Conservation (phyloP, 2,329 filamentous ascomycete species). For the Venturiaceae sp. region DNA sequence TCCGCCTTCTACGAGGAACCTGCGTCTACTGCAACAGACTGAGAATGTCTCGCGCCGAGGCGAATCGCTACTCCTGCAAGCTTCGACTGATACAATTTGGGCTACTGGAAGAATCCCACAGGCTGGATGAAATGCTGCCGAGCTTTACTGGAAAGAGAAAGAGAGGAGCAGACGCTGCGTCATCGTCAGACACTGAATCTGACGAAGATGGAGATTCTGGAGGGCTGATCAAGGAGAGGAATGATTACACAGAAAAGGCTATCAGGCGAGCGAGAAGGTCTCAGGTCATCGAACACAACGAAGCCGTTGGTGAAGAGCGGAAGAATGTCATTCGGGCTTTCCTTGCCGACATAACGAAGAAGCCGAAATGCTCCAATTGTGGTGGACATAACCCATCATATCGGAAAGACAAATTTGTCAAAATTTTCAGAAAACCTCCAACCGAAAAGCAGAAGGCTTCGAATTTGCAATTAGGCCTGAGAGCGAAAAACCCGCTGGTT, state of each 20-base stretch:
- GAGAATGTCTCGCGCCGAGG: conserved; percentile 63
- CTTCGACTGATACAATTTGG: conserved; percentile 79
- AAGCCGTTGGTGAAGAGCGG: conserved; percentile 69
- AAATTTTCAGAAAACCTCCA: conserved; percentile 82
- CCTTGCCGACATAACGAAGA: conserved; percentile 59
- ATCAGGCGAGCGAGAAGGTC: conserved; percentile 50
- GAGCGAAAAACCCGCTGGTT: conserved; percentile 60
- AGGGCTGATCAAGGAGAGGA: conserved; percentile 44
- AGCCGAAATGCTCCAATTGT: conserved; percentile 60
- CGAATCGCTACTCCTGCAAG: conserved; percentile 76
- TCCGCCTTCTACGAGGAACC: conserved; percentile 74
- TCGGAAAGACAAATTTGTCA: conserved; percentile 83
- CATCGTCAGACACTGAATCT: conserved; percentile 16
- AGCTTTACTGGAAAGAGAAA: conserved; percentile 29
- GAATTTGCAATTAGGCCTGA: conserved; percentile 63
- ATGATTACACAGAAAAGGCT: conserved; percentile 61
- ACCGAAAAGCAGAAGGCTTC: conserved; percentile 63
- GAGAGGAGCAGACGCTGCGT: conserved; percentile 3
- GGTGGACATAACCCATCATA: conserved; percentile 69
- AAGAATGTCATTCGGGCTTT: conserved; percentile 73
- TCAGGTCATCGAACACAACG: conserved; percentile 57
- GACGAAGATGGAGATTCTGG: conserved; percentile 25
- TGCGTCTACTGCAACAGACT: conserved; percentile 88
- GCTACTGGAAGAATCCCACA: conserved; percentile 57
- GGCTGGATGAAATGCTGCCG: conserved; percentile 39